Base-by-base conservation (phyloP, 1,139 yeast species). In the Suhomyces ambrosiae region DNA sequence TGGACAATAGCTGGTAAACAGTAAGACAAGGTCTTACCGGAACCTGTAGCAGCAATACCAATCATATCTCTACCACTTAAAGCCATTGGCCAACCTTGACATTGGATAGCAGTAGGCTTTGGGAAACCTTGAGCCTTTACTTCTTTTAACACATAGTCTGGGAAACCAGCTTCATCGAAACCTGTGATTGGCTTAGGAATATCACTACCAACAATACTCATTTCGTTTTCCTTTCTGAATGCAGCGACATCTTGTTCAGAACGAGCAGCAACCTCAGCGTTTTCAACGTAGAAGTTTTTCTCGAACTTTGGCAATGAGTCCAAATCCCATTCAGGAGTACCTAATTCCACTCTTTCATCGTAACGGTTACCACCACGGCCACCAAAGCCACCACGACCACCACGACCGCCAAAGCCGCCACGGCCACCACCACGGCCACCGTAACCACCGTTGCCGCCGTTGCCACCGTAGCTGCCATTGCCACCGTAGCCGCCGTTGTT, bases 31-130 rank as follows among this genome's bases (percentile, higher is more conserved):
- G 98, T 92, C 76, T 92, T 92, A 76, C 98, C 98, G 41, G 97
- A 89, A 70, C 98, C 98, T 53, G 98, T 92, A 52, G 96, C 85
- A 42, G 98, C 97, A 64, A 92, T 86, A 76, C 98, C 98, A 67
- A 92, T 85, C 90, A 92, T 87, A 66, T 92, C 97, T 71, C 97
- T 86, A 74, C 98, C 98, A 56, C 92, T 82, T 47, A 90, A 76
- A 60, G 98, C 98, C 98, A 92, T 92, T 47, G 98, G 98, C 98
- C 98, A 92, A 71, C 98, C 98, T 74, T 94, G 98, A 66, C 96
- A 87, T 73, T 92, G 98, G 61, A 92, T 92, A 49, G 88, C 88
- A 42, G 98, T 92, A 54, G 98, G 98, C 49, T 74, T 80, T 42
- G 85, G 94, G 73, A 92, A 92, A 44, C 97, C 97, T 68, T 87